Evolutionary conservation across 2,329 filamentous ascomycete genomes (phyloP).

Genomic region (Colletotrichum sublineola): DNA sequence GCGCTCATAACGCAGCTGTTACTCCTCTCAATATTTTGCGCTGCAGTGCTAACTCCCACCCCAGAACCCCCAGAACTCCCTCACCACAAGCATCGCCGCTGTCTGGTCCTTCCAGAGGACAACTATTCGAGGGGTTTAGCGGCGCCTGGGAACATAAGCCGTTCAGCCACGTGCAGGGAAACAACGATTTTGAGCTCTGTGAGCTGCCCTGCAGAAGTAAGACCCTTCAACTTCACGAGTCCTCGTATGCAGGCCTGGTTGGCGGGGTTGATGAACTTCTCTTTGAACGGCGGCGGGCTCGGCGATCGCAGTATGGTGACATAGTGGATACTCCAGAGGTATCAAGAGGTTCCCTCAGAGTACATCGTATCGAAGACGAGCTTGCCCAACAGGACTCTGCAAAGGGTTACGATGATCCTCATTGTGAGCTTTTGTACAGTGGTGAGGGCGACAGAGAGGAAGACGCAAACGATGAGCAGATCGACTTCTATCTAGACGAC

Average conservation of each 20-base stretch:
- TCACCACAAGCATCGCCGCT: background rate
- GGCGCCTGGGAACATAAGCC: background rate
- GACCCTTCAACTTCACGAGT: background rate
- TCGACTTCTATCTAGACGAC: constrained; percentile 15
- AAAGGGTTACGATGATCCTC: background rate
- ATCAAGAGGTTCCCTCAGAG: background rate
- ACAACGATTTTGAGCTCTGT: background rate
- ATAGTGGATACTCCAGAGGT: background rate
- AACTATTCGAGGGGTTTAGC: background rate
- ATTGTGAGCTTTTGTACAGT: background rate
- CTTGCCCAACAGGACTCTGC: background rate
- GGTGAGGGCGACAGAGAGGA: background rate
- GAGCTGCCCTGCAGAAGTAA: background rate
- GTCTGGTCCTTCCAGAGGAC: background rate
- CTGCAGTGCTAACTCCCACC: too few relatives aligned
- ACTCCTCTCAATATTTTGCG: too few relatives aligned
- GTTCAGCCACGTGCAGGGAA: background rate
- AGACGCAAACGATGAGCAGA: constrained; percentile 1
- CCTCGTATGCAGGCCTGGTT: background rate
- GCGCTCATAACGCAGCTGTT: background rate
- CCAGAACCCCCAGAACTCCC: too few relatives aligned
- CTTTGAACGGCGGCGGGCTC: background rate
- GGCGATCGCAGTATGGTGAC: background rate
- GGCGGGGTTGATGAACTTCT: background rate
- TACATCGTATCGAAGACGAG: background rate